Evolutionary conservation across 2,329 filamentous ascomycete genomes (phyloP).

Genomic region (Clonostachys byssicola): DNA sequence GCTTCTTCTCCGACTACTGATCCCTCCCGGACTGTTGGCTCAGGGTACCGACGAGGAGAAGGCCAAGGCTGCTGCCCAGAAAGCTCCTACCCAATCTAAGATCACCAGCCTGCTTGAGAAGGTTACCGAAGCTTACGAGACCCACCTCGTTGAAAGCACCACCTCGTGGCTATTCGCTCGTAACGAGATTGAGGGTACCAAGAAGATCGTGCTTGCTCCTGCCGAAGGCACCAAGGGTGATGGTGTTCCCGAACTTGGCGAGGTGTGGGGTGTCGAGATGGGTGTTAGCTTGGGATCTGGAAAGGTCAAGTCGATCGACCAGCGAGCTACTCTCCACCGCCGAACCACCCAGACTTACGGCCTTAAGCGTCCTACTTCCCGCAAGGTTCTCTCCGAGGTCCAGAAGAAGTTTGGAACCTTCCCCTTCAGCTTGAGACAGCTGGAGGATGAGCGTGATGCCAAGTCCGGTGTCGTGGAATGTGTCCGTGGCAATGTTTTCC

Average conservation of each 20-base stretch:
- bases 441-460: conserved; percentile 95
- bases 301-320: conserved; percentile 89
- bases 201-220: conserved; percentile 94
- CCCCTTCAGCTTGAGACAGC: conserved; percentile 94
- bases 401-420: conserved; percentile 97
- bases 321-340: conserved; percentile 88
- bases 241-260: conserved; percentile 79
- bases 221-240: conserved; percentile 88
- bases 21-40: conserved; percentile 83
- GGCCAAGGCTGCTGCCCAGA: conserved; percentile 80
- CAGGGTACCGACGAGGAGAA: conserved; percentile 90
- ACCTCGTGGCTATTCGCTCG: conserved; percentile 95
- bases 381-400: conserved; percentile 88
- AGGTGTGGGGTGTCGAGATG: conserved; percentile 97
- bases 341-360: conserved; percentile 88
- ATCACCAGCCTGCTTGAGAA: conserved; percentile 89
- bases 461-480: conserved; percentile 95
- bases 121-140: conserved; percentile 85
- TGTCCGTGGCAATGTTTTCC: conserved; percentile 85
- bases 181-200: conserved; percentile 94
- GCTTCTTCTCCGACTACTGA: conserved; percentile 83
- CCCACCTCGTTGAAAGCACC: conserved; percentile 93
- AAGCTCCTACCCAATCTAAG: conserved; percentile 78
- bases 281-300: conserved; percentile 86
- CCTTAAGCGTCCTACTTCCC: conserved; percentile 89